These are phyloP conservation scores for Nothopassalora personata DNA, from an alignment of 2,329 filamentous ascomycete species.

Conservation along the genomic window DNA sequence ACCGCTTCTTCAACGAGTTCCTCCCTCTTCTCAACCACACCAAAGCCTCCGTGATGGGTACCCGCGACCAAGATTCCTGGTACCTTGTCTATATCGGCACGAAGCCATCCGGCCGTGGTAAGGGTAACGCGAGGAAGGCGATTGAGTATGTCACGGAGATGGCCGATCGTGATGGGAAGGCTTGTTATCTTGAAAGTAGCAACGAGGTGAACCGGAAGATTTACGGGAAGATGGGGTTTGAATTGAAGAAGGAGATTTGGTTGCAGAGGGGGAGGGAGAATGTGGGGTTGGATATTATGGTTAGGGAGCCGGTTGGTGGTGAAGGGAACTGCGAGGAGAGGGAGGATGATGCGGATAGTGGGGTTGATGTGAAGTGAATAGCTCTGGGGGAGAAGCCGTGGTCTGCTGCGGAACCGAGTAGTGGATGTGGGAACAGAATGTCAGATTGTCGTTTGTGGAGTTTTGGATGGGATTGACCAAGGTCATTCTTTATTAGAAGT, in stretches of 20 bases:
- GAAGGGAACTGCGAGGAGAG: constrained; percentile 1
- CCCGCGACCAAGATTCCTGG: constrained; percentile 62
- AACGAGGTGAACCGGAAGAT: constrained; percentile 62
- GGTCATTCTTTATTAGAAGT: too few relatives aligned
- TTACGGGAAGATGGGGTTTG: constrained; percentile 72
- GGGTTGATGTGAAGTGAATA: constrained; percentile 16
- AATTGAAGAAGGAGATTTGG: constrained; percentile 57
- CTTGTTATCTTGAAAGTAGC: constrained; percentile 76
- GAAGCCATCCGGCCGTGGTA: constrained; percentile 62
- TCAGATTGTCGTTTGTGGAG: background rate
- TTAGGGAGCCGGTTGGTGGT: constrained; percentile 56
- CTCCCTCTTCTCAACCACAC: constrained; percentile 67
- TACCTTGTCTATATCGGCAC: constrained; percentile 82
- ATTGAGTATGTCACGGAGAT: constrained; percentile 63
- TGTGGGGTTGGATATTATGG: constrained; percentile 72
- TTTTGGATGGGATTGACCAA: background rate
- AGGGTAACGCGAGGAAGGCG: constrained; percentile 66
- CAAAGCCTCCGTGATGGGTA: constrained; percentile 63
- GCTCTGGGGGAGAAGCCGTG: background rate
- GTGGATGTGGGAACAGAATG: constrained; percentile 19
- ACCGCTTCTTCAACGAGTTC: constrained; percentile 72
- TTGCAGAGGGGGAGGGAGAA: constrained; percentile 55
- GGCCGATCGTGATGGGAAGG: constrained; percentile 62
- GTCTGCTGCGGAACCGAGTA: background rate
- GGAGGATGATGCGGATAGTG: constrained; percentile 18